These are phyloP conservation scores for Heritiera fomes DNA, from an alignment of 345 rosid species.

Conservation along the genomic window DNA sequence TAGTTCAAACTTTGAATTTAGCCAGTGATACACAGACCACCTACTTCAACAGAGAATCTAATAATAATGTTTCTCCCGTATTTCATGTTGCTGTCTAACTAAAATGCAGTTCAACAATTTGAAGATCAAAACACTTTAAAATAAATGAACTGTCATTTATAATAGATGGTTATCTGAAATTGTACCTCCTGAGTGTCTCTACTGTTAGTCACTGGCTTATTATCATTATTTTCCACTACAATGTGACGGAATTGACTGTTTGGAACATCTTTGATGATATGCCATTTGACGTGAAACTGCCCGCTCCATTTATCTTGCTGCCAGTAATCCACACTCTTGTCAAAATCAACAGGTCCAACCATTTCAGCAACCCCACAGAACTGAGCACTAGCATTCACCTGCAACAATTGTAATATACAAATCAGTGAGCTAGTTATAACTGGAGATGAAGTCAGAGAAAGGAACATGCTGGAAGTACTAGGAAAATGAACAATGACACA, in stretches of 20 bases:
- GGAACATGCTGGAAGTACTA: not conserved
- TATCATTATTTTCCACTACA: conserved; percentile 76
- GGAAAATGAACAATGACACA: not conserved
- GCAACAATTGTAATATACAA: conserved; percentile 27
- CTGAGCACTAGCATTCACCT: conserved; percentile 65
- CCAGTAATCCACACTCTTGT: no score
- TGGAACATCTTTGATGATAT: conserved; percentile 84
- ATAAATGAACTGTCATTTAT: not conserved
- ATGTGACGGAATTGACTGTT: conserved; percentile 87
- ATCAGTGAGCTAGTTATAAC: not conserved
- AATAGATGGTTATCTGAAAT: conserved; percentile 1
- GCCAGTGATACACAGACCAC: not conserved
- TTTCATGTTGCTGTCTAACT: no score
- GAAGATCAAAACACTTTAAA: not conserved
- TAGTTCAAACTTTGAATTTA: not conserved
- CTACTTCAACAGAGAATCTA: conserved; percentile 4
- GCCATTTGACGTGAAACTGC: conserved; percentile 91
- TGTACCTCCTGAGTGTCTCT: conserved; percentile 91
- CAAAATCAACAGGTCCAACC: no score
- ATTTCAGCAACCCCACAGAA: no score
- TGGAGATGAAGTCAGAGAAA: not conserved
- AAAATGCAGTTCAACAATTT: conserved; percentile 5
- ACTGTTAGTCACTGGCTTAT: conserved; percentile 92
- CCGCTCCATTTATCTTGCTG: conserved; percentile 55
- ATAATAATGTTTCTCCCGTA: not conserved